phyloP scores from a whole-genome alignment of 1,139 yeast genomes.

The Eremothecium sinecaudum region DNA sequence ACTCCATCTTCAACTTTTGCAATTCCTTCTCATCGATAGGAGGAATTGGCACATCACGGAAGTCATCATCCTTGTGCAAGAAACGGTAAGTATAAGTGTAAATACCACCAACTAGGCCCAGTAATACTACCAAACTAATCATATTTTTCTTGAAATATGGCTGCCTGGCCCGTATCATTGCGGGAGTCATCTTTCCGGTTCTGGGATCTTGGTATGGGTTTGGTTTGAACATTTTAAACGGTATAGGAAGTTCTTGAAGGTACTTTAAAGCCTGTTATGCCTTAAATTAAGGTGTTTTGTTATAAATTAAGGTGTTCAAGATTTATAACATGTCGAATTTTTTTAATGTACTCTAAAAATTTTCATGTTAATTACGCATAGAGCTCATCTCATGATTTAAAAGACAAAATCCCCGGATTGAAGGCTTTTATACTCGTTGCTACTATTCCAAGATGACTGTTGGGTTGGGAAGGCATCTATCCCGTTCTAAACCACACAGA shows the following conservation, averaged over 20 bases:
- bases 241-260: too few relatives aligned
- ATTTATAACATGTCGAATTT: too few relatives aligned
- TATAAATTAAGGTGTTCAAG: too few relatives aligned
- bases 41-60: slow-evolving; percentile 85
- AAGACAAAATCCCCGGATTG: too few relatives aligned
- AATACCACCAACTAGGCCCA: slow-evolving; percentile 58
- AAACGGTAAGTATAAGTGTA: slow-evolving; percentile 65
- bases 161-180: slow-evolving; percentile 77
- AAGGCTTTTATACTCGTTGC: too few relatives aligned
- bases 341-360: too few relatives aligned
- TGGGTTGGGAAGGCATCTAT: slow-evolving; percentile 26
- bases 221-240: slow-evolving; percentile 22
- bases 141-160: slow-evolving; percentile 78
- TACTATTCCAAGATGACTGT: slow-evolving; percentile 21
- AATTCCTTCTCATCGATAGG: slow-evolving; percentile 77
- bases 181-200: slow-evolving; percentile 88
- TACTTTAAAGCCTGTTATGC: too few relatives aligned
- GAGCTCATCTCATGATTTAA: too few relatives aligned
- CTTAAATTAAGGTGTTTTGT: too few relatives aligned
- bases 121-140: slow-evolving; percentile 46
- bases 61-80: slow-evolving; percentile 66
- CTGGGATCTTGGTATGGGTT: slow-evolving; percentile 60
- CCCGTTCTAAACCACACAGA: slow-evolving; percentile 41
- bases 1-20: slow-evolving; percentile 59
- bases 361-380: too few relatives aligned